These are phyloP conservation scores for Ustilago bromivora DNA, from an alignment of 1,284 basidiomycete species.

Conservation along the genomic window DNA sequence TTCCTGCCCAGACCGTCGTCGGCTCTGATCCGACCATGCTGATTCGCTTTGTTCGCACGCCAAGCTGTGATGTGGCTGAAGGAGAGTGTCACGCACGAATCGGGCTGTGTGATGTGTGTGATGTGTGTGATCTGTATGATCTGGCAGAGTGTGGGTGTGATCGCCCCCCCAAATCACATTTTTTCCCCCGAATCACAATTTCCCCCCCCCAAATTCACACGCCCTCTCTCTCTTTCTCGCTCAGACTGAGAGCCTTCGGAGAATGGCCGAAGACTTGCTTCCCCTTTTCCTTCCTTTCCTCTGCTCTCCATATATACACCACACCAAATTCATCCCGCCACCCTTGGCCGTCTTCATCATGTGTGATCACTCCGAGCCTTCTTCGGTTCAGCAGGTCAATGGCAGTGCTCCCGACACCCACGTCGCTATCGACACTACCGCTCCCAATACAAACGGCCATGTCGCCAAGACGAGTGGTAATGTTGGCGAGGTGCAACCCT, in stretches of 20 bases:
- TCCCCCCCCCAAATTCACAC: no score
- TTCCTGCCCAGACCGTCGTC: background rate
- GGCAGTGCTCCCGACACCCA: constrained; percentile 61
- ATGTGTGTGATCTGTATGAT: background rate
- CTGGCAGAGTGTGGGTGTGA: no score
- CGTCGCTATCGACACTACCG: constrained; percentile 59
- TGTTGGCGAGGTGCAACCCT: constrained; percentile 53
- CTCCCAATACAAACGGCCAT: constrained; percentile 35
- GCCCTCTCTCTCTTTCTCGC: no score
- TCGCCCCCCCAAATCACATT: no score
- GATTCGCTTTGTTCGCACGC: background rate
- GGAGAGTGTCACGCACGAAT: background rate
- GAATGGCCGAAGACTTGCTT: constrained; percentile 21
- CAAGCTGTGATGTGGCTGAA: constrained; percentile 1
- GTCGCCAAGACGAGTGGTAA: constrained; percentile 47
- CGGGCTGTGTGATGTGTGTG: background rate
- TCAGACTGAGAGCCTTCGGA: constrained; percentile 7
- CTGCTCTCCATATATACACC: background rate
- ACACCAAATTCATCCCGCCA: background rate
- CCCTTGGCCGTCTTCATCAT: constrained; percentile 26
- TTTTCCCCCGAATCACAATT: no score
- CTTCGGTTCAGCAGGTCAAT: constrained; percentile 57
- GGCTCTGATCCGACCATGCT: background rate
- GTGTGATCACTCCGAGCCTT: constrained; percentile 55
- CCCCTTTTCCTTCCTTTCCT: background rate